phyloP scores from a whole-genome alignment of 768 basidiomycete genomes.

The Mycena olivaceomarginata region DNA sequence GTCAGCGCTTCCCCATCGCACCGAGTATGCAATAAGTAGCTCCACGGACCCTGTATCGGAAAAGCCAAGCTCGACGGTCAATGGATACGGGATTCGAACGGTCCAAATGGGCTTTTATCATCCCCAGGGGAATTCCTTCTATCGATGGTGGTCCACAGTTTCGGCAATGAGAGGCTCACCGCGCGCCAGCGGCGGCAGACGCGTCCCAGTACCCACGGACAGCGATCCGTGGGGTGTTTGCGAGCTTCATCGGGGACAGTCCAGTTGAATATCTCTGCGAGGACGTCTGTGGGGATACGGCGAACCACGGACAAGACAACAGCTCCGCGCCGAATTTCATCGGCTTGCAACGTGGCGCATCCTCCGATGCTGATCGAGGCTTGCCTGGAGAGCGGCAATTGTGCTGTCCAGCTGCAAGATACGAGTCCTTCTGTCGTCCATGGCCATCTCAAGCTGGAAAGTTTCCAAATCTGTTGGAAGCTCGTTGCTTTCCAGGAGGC shows the following conservation, averaged over 20 bases:
- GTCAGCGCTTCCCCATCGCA: constrained; percentile 19
- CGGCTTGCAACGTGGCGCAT: constrained; percentile 3
- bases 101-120: constrained; percentile 22
- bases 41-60: constrained; percentile 11
- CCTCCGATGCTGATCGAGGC: constrained; percentile 8
- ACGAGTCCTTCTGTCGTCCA: background rate
- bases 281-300: constrained; percentile 16
- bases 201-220: constrained; percentile 28
- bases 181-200: constrained; percentile 27
- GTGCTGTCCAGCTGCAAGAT: constrained; percentile 12
- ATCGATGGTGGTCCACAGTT: constrained; percentile 21
- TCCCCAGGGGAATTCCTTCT: background rate
- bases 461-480: constrained; percentile 7
- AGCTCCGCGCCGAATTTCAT: background rate
- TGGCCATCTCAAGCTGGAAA: background rate
- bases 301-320: constrained; percentile 8
- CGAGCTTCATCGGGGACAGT: constrained; percentile 25
- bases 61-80: constrained; percentile 29
- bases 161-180: constrained; percentile 2
- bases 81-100: constrained; percentile 19
- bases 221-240: background rate
- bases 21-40: constrained; percentile 10
- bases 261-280: constrained; percentile 16
- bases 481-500: constrained; percentile 16
- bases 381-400: constrained; percentile 11